Percentiles rank a stretch among this genome's conserved stretches.
phyloP scores from a whole-genome alignment of 306 rosid species.

The Potentilla sterilis region DNA sequence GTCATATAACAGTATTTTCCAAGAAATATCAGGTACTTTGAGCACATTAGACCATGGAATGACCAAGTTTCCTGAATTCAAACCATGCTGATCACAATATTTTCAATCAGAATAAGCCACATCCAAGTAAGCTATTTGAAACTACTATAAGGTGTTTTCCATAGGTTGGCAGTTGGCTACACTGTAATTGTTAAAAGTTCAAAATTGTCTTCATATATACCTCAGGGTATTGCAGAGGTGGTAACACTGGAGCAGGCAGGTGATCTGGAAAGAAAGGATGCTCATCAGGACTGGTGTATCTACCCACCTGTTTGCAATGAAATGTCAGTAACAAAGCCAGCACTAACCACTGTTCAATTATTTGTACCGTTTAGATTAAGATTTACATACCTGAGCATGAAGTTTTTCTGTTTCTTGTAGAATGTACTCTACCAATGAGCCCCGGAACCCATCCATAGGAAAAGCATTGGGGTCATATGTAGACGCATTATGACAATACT shows the following conservation, averaged over 20 bases:
- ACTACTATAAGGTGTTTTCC: not conserved
- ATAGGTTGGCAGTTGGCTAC: not conserved
- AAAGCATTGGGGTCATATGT: slow-evolving; percentile 67
- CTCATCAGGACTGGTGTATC: slow-evolving; percentile 94
- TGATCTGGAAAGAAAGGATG: slow-evolving; percentile 79
- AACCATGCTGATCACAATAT: not conserved
- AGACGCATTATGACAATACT: slow-evolving; percentile 63
- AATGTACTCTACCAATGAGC: slow-evolving; percentile 78
- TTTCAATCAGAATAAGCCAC: not conserved
- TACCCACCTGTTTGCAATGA: slow-evolving; percentile 58
- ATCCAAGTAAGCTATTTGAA: not conserved
- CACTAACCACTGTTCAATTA: not conserved
- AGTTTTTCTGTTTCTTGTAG: slow-evolving; percentile 85
- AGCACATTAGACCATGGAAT: slow-evolving; percentile 14
- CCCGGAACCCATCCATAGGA: slow-evolving; percentile 67
- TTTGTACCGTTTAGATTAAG: slow-evolving; percentile 1
- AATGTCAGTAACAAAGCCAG: slow-evolving; percentile 25
- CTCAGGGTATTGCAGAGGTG: slow-evolving; percentile 82
- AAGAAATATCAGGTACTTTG: not conserved
- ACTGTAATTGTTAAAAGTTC: not conserved
- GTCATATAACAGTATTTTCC: not conserved
- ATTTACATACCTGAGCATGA: slow-evolving; percentile 67
- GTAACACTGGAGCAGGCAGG: slow-evolving; percentile 72
- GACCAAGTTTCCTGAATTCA: slow-evolving; percentile 1
- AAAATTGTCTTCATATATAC: slow-evolving; percentile 32